phyloP scores from a whole-genome alignment of 805 yeast genomes.

The Monosporozyma solicola region DNA sequence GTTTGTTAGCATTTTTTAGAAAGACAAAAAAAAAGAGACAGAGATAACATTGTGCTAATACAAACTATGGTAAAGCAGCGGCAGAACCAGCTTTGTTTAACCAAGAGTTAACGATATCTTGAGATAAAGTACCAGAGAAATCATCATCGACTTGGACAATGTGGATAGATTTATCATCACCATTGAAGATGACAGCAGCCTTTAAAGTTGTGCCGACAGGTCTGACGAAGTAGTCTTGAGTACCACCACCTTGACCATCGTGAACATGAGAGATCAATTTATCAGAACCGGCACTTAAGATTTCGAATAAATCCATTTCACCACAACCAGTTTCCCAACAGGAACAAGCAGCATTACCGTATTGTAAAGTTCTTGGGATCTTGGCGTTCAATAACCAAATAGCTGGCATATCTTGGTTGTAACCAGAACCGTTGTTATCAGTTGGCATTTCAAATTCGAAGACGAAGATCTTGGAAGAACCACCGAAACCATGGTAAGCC shows the following conservation, averaged over 20 bases:
- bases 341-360: conserved; percentile 77
- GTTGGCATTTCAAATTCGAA: conserved; percentile 93
- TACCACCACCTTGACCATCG: conserved; percentile 76
- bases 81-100: conserved; percentile 42
- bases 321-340: conserved; percentile 98
- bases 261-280: conserved; percentile 77
- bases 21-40: not conserved
- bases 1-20: not conserved
- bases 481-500: conserved; percentile 91
- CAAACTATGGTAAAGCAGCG: conserved; percentile 24
- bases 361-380: conserved; percentile 93
- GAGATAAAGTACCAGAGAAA: conserved; percentile 46
- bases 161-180: conserved; percentile 38
- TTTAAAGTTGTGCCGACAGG: conserved; percentile 70
- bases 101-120: conserved; percentile 55
- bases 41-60: not conserved
- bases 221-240: conserved; percentile 80
- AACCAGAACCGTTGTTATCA: conserved; percentile 39
- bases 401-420: conserved; percentile 94
- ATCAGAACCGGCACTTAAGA: conserved; percentile 65
- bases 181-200: conserved; percentile 81
- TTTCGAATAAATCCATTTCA: conserved; percentile 91
- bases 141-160: conserved; percentile 53
- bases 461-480: conserved; percentile 73
- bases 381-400: conserved; percentile 92